Evolutionary conservation across 495 filamentous ascomycete species (phyloP).

Genomic region (Penicillium pancosmium): DNA sequence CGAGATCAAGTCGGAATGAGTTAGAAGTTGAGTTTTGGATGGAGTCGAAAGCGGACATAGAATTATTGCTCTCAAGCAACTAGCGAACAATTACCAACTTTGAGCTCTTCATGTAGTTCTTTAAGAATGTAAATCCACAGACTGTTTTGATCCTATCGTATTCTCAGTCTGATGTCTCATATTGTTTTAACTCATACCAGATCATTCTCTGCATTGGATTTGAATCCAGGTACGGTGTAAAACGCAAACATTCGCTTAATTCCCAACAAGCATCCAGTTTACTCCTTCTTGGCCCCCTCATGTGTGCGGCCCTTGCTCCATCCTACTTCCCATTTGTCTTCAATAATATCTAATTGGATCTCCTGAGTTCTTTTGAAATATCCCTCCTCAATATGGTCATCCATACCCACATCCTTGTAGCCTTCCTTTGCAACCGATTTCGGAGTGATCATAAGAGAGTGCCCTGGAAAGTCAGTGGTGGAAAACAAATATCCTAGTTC

Average conservation of each 20-base stretch:
- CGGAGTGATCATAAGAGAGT: conserved; percentile 24
- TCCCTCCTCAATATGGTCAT: conserved; percentile 23
- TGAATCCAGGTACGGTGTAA: too few species aligned
- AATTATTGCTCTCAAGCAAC: not conserved
- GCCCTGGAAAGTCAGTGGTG: conserved; percentile 6
- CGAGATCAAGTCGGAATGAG: conserved; percentile 35
- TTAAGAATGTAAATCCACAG: too few species aligned
- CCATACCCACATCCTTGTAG: conserved; percentile 22
- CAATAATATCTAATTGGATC: conserved; percentile 21
- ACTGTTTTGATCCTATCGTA: too few species aligned
- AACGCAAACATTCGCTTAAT: too few species aligned
- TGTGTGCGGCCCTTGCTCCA: conserved; percentile 25
- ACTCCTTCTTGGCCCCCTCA: conserved; percentile 13
- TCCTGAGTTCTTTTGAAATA: conserved; percentile 25
- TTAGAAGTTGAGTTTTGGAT: not conserved
- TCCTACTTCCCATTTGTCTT: conserved; percentile 23
- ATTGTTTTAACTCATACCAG: too few species aligned
- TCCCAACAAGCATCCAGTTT: not conserved
- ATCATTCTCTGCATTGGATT: too few species aligned
- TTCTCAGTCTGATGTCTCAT: too few species aligned
- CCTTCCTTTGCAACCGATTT: conserved; percentile 24
- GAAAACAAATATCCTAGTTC: not conserved
- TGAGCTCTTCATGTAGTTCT: too few species aligned
- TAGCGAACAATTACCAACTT: not conserved
- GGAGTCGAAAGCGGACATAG: not conserved